A percentile compares a stretch with the other conserved stretches of the same genome.
These are phyloP conservation scores for Penicillium nucicola DNA, from an alignment of 495 filamentous ascomycete species.

Conservation along the genomic window DNA sequence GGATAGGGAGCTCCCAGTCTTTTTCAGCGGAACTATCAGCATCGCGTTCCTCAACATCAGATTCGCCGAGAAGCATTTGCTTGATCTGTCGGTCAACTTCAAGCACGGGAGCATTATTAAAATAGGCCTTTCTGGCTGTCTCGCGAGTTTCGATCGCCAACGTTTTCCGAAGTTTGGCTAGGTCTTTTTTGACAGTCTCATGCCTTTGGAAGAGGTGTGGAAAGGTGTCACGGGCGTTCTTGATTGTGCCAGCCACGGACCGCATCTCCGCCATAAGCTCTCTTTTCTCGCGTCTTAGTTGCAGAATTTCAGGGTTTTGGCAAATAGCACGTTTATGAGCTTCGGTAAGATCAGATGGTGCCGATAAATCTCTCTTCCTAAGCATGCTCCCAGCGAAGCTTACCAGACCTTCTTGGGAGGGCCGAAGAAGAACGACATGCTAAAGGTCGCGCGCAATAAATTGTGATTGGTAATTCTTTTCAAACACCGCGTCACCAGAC, in stretches of 20 bases:
- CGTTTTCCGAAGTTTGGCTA: slow-evolving; percentile 21
- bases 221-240: slow-evolving; percentile 19
- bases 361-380: slow-evolving; percentile 22
- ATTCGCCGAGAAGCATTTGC: slow-evolving; percentile 17
- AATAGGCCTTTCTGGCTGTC: slow-evolving; percentile 31
- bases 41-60: slow-evolving; percentile 13
- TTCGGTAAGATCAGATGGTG: slow-evolving; percentile 24
- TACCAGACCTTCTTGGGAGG: slow-evolving; percentile 19
- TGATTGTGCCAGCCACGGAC: slow-evolving; percentile 24
- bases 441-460: slow-evolving; percentile 26
- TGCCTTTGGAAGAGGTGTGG: slow-evolving; percentile 25
- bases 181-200: slow-evolving; percentile 16
- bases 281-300: slow-evolving; percentile 27
- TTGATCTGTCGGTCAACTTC: slow-evolving; percentile 29
- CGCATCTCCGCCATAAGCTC: slow-evolving; percentile 27
- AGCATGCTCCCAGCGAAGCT: slow-evolving; percentile 18
- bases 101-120: slow-evolving; percentile 20
- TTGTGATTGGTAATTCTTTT: slow-evolving; percentile 29
- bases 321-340: slow-evolving; percentile 21
- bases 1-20: slow-evolving; percentile 20
- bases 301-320: slow-evolving; percentile 19
- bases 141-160: slow-evolving; percentile 19
- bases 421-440: slow-evolving; percentile 26
- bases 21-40: slow-evolving; percentile 15
- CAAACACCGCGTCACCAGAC: slow-evolving; percentile 25